Base-by-base conservation (phyloP, 1,284 basidiomycete genomes). In the Albatrellus sp. region DNA sequence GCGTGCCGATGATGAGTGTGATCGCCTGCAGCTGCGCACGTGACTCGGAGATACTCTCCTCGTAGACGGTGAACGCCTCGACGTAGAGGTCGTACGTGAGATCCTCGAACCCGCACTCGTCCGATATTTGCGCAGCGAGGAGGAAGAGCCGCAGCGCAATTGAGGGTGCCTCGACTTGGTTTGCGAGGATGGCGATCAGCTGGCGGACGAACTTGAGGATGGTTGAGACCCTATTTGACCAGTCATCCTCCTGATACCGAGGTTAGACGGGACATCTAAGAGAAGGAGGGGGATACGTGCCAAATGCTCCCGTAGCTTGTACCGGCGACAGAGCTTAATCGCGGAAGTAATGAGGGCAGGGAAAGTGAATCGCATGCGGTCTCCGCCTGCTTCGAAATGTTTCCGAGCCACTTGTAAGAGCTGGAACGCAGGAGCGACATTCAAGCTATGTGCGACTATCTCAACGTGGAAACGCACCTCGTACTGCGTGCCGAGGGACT, bases 61-160 rank as follows among this genome's bases (percentile, higher is more conserved):
- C 92, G 64, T 96, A 96, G 10, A 96, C 90, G 28, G 84, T 89
- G 60, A 96, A 93, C 0, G 91, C 90, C 59, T 94, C 90, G 7
- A 96, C 92, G 57, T 92, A 94, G 54, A 96, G 81, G 60, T 97
- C 92, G 60, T 96, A 97, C 19, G 89, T 81, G 46, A 96, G 76
- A 57, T 96, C 90, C 61, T 94, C 90, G 50, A 96, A 89, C 13
- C 82, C 89, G 48, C 89, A 90, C 57, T 91, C 89, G 57, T 93
- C 92, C 0, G 90, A 77, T 16, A 94, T 83, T 60, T 94, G 90
- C 0, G 91, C 89, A 0, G 91, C 83, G 45, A 96, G 80, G n/a
- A 97, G 78, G 74, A 91, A 96, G 0, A 97, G 72, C 0, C 91
- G 83, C 5, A 96, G 74, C 5, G 91, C 91, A 46, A 88, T 87